Evolutionary conservation across 23 red algal species (phyloP).

Genomic region (Gracilaria caudata): DNA sequence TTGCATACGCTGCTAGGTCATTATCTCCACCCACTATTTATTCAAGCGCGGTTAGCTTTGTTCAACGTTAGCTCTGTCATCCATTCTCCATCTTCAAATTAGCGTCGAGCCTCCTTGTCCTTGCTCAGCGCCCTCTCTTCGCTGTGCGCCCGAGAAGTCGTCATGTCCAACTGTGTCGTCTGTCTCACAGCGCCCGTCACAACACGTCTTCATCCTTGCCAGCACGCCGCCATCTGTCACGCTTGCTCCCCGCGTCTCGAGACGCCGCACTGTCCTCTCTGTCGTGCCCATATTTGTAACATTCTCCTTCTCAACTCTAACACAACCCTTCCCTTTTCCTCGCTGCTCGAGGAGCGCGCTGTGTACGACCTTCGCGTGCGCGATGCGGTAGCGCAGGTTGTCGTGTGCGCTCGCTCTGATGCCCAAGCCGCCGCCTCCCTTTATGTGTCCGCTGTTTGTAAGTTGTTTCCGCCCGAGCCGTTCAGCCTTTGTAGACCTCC

Average conservation of each 20-base stretch:
- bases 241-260: conserved; percentile 24
- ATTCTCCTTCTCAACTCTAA: background rate
- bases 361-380: background rate
- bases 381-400: conserved; percentile 1
- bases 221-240: background rate
- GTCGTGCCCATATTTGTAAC: conserved; percentile 1
- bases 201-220: conserved; percentile 3
- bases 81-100: too few relatives aligned
- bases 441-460: background rate
- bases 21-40: too few relatives aligned
- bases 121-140: background rate
- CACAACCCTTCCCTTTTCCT: background rate
- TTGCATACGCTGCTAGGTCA: too few relatives aligned
- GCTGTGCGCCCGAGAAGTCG: background rate
- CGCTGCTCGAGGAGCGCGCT: conserved; percentile 7
- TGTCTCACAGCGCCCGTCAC: conserved; percentile 11
- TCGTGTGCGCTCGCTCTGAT: conserved; percentile 11
- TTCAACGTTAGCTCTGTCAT: too few relatives aligned
- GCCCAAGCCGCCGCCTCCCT: background rate
- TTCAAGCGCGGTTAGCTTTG: too few relatives aligned
- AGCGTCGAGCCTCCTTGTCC: too few relatives aligned
- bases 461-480: background rate
- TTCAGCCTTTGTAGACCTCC: background rate
- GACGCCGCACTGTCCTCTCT: conserved; percentile 6
- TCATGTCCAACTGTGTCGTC: conserved; percentile 28